These are phyloP conservation scores for Daucus carota DNA, from an alignment of 129 eudicot species.

Conservation along the genomic window DH1_v3.0 NC_030381.2:48647501-48648000, in stretches of 20 bases:
- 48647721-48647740: not conserved
- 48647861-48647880: conserved; percentile 19
- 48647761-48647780: not conserved
- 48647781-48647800: not conserved
- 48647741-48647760: not conserved
- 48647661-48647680: conserved; percentile 73
- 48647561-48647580: not conserved
- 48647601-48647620: conserved; percentile 24
- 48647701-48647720: conserved; percentile 48
- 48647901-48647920: conserved; percentile 18
- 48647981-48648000: conserved; percentile 7
- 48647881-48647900: conserved; percentile 16
- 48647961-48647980: conserved; percentile 13
- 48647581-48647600: not conserved
- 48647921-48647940: conserved; percentile 22
- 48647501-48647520: not conserved
- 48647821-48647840: conserved; percentile 24
- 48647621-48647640: conserved; percentile 59
- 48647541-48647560: not conserved
- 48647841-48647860: conserved; percentile 29
- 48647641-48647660: conserved; percentile 79
- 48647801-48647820: conserved; percentile 36
- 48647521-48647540: not conserved
- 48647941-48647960: conserved; percentile 12
- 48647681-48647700: conserved; percentile 37